Evolutionary conservation across 2,329 filamentous ascomycete species (phyloP), one percentile per base, ranked within the genome.

Genomic region (Thielaviopsis euricoi): DNA sequence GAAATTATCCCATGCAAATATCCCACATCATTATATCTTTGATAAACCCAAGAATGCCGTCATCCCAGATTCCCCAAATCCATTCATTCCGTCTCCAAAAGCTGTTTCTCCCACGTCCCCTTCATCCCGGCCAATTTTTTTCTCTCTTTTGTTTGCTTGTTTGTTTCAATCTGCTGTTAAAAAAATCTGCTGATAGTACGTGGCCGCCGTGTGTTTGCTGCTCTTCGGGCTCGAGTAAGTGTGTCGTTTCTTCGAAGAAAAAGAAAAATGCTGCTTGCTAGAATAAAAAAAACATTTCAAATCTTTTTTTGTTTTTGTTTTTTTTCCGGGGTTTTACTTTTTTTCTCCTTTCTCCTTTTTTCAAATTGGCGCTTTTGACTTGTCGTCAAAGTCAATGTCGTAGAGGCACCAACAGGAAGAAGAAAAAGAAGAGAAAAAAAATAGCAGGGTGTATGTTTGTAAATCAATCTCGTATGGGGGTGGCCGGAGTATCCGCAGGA

Each of bases 401-500:
- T n/a, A 26, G 13, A 46, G 22, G 26, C 10, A 43, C 21, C 23
- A n/a, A 22, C 7, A 22, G 33, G 40, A 37, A 52, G 22, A 4
- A 26, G 21, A 52, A 53, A 53, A 10, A 55, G 22, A 26, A 19
- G n/a, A 22, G 17, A 29, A 48, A 10, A n/a, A 55, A 55, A 43
- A 49, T 19, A 48, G 37, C 10, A 48, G 1, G 3, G 19, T 48
- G 43, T 17, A 10, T 48, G 43, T 17, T 3, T 48, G 43, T 48
- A 48, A 43, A 43, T 57, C 37, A 49, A 40, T 57, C 37, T 57
- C 49, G 55, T 49, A 52, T 37, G 23, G 29, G 55, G 23, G 52
- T 50, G 33, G 56, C 43, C 46, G 51, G 40, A 46, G 56, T 53
- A 46, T 48, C 66, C 48, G 71, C 70, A 49, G 72, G 71, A 46